Conservation (phyloP, 345 rosid genomes). For the Atalantia buxifolia region DNA sequence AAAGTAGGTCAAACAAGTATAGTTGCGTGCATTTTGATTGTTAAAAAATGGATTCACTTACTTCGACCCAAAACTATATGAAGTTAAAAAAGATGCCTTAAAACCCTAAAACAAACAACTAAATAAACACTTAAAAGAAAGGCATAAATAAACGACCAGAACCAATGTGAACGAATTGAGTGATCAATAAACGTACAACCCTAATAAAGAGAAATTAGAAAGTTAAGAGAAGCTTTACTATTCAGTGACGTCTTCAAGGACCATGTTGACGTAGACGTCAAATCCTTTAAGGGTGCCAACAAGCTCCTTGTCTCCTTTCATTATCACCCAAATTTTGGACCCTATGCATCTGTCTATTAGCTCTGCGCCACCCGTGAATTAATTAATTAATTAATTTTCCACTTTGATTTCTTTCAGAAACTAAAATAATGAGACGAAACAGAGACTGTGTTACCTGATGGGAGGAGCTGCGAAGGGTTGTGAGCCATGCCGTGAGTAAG, state of each 20-base stretch:
- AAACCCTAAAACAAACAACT: not conserved
- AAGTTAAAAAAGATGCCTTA: not conserved
- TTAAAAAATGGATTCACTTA: not conserved
- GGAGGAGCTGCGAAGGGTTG: conserved; percentile 81
- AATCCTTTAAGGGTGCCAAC: conserved; percentile 77
- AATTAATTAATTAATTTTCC: not conserved
- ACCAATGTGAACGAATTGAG: not conserved
- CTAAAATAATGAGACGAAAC: not conserved
- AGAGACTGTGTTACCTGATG: conserved; percentile 41
- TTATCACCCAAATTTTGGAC: conserved; percentile 82
- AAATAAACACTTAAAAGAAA: not conserved
- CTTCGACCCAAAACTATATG: not conserved
- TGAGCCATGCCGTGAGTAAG: conserved; percentile 38
- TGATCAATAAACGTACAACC: not conserved
- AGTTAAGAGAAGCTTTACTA: conserved; percentile 37
- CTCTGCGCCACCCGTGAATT: conserved; percentile 37
- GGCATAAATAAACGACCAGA: not conserved
- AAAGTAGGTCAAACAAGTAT: not conserved
- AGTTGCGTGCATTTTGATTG: not conserved
- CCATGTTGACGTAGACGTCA: conserved; percentile 84
- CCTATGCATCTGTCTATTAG: conserved; percentile 83
- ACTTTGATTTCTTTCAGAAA: not conserved
- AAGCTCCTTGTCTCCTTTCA: conserved; percentile 94
- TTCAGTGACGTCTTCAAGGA: conserved; percentile 72
- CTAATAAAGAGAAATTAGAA: not conserved